Percentiles rank a stretch among this genome's conserved stretches.
Evolutionary conservation across 352 stramenopile genomes (phyloP).

Genomic region (Aphanomyces stellatus): DNA sequence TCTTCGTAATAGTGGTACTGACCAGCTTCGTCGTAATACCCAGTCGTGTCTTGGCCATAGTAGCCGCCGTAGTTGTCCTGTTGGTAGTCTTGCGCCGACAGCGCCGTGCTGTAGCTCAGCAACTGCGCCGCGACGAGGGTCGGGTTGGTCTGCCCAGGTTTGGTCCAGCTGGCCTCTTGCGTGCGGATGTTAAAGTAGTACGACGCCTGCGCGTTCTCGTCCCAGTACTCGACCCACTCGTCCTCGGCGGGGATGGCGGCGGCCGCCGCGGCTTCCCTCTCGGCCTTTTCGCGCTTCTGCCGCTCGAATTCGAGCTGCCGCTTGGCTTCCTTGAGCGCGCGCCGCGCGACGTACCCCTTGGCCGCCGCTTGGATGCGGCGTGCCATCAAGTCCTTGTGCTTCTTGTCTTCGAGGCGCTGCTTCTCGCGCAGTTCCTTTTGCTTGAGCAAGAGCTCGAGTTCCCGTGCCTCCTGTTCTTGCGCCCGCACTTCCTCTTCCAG

Average conservation of each 20-base stretch:
- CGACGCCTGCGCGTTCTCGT: conserved; percentile 79
- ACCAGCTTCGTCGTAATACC: conserved; percentile 72
- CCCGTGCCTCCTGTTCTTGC: conserved; percentile 59
- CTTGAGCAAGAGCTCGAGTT: conserved; percentile 66
- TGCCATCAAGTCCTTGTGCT: conserved; percentile 30
- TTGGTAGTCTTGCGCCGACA: conserved; percentile 35
- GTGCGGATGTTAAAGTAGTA: conserved; percentile 87
- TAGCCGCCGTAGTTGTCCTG: conserved; percentile 26
- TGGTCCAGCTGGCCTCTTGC: conserved; percentile 79
- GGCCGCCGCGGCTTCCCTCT: conserved; percentile 30
- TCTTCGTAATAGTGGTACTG: conserved; percentile 81
- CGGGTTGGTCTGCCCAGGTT: conserved; percentile 12
- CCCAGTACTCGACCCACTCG: conserved; percentile 87
- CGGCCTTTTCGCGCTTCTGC: conserved; percentile 28
- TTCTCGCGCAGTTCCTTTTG: conserved; percentile 60
- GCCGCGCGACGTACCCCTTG: conserved; percentile 48
- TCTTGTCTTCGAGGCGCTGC: conserved; percentile 38
- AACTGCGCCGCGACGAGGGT: conserved; percentile 11
- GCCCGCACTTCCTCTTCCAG: conserved; percentile 64
- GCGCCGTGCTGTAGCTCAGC: conserved; percentile 15
- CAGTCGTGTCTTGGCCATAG: conserved; percentile 67
- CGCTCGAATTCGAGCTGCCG: conserved; percentile 56
- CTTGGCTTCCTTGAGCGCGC: conserved; percentile 46
- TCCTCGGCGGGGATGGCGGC: conserved; percentile 25
- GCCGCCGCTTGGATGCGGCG: conserved; percentile 47